Evolutionary conservation across 306 rosid species (phyloP), one percentile per base, ranked within the genome.

Genomic region (Lathyrus sativus): DNA sequence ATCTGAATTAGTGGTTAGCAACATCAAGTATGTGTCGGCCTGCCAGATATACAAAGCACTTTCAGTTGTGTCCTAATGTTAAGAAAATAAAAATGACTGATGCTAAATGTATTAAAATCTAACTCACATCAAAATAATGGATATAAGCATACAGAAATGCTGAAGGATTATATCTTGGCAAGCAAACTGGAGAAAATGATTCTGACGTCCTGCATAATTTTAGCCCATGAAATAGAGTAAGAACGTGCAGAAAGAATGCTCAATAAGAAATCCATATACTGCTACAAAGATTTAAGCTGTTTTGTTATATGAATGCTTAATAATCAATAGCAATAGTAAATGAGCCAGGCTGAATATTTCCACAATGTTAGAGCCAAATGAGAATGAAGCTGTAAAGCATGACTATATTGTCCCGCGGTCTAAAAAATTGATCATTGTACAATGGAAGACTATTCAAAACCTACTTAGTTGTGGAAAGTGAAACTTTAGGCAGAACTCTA

Each of bases 111-210:
- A 66, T 28, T 24, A 18, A 50, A 71, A 66, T 58, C 72, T 67
- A 70, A 83, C 99, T 90, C 82, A 93, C 99, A 79, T 93, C 97
- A 77, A 93, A 83, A 78, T 74, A 93, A 81, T 86, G 92, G 70
- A 93, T 92, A 78, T 93, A 93, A 48, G 96, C 87, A 81, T 93
- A 85, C 81, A 93, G 71, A 84, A 93, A 93, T 44, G 99, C 99
- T 85, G 90, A 88, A 71, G 99, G 90, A 74, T 90, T 93, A 76
- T 88, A 93, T 90, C 99, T 87, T 83, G 99, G 97, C 80, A 93
- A 77, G 89, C 99, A 93, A 79, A 93, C 82, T 41, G 97, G 97
- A 84, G 97, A 90, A 80, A 90, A 93, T 48, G 95, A 90, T 82
- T 93, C 99, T 13, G 97, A 90, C 11, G 77, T 93, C 96, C 99